Conservation (phyloP, 345 rosid species). For the Turnera subulata region DNA sequence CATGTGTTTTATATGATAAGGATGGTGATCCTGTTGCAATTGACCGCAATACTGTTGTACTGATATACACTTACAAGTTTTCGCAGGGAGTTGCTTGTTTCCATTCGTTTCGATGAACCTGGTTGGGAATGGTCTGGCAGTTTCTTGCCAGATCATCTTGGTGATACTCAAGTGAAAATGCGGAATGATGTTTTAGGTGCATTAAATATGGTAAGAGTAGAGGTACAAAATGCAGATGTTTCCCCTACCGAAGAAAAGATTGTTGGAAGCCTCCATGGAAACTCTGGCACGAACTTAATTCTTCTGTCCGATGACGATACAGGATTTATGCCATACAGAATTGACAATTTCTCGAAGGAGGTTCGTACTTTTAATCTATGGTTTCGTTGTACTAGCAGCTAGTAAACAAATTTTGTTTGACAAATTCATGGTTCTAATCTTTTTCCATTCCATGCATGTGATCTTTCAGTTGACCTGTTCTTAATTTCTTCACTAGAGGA, state of each 20-base stretch:
- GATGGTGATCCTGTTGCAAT: too few relatives aligned
- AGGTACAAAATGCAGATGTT: slow-evolving; percentile 85
- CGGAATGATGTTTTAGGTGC: slow-evolving; percentile 68
- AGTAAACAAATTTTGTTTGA: background rate
- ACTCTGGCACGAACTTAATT: slow-evolving; percentile 81
- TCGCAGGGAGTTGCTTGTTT: slow-evolving; percentile 80
- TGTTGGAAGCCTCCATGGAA: slow-evolving; percentile 65
- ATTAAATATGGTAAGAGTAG: slow-evolving; percentile 78
- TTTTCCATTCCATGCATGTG: background rate
- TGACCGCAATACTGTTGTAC: too few relatives aligned
- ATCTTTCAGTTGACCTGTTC: too few relatives aligned
- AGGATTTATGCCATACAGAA: slow-evolving; percentile 92
- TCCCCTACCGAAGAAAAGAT: slow-evolving; percentile 68
- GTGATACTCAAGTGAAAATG: slow-evolving; percentile 90
- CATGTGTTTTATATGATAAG: background rate
- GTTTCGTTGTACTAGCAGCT: background rate
- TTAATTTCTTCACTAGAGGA: too few relatives aligned
- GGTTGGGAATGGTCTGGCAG: slow-evolving; percentile 99
- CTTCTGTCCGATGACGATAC: slow-evolving; percentile 87
- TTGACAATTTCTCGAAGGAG: slow-evolving; percentile 97
- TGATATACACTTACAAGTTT: slow-evolving; percentile 1
- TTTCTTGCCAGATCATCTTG: slow-evolving; percentile 90
- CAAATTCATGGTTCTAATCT: background rate
- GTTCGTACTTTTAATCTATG: slow-evolving; percentile 37
- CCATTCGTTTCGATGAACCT: slow-evolving; percentile 76